Evolutionary conservation across 768 basidiomycete genomes (phyloP).

Genomic region (Rubroboletus pulcherrimus): DNA sequence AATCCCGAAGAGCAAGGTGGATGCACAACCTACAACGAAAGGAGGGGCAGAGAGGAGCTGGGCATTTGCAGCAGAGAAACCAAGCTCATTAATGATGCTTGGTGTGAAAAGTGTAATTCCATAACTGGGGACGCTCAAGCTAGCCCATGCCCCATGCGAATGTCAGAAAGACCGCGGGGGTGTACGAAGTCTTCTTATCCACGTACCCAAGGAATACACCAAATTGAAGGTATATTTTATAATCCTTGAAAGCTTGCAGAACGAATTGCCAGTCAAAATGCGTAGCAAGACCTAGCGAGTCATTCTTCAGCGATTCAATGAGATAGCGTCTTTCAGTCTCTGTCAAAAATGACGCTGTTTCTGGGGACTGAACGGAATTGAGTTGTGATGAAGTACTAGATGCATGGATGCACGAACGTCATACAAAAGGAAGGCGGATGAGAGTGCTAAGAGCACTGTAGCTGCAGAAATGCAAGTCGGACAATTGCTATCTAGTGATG

Average conservation of each 20-base stretch:
- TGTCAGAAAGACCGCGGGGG: not conserved
- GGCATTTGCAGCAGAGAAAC: slow-evolving; percentile 47
- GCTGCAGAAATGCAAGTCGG: slow-evolving; percentile 1
- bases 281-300: slow-evolving; percentile 39
- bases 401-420: slow-evolving; percentile 36
- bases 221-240: slow-evolving; percentile 33
- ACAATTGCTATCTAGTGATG: not conserved
- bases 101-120: not conserved
- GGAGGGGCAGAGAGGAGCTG: slow-evolving; percentile 47
- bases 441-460: slow-evolving; percentile 13
- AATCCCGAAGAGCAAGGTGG: slow-evolving; percentile 36
- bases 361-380: slow-evolving; percentile 4
- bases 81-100: slow-evolving; percentile 36
- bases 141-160: not conserved
- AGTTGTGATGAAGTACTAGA: not conserved
- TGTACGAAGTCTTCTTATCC: not conserved
- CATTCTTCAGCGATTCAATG: slow-evolving; percentile 38
- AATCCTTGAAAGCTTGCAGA: slow-evolving; percentile 45
- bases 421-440: slow-evolving; percentile 44
- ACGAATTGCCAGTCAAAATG: slow-evolving; percentile 43
- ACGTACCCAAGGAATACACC: slow-evolving; percentile 38
- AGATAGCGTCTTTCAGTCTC: slow-evolving; percentile 37
- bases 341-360: slow-evolving; percentile 13
- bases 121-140: not conserved
- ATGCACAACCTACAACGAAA: slow-evolving; percentile 40